Base-by-base conservation (phyloP, 2,329 filamentous ascomycete species). In the Penicillium sp. region DNA sequence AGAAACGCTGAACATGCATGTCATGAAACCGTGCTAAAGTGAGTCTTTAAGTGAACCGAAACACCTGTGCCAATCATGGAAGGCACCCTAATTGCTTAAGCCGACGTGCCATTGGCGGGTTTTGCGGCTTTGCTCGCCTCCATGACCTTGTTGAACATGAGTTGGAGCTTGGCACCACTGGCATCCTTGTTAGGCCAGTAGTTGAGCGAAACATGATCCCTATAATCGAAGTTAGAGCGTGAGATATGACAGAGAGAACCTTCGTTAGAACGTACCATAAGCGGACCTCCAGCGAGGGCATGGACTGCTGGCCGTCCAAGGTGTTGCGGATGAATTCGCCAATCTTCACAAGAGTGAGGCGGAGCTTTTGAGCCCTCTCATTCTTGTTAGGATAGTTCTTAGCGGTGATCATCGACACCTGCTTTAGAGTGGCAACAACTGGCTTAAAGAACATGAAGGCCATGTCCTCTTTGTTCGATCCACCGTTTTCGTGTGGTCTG, bases 141-240 rank as follows among this genome's bases (percentile, higher is more conserved):
- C 52, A 64, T 61, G 24, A 75, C 66, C 60, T 71, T 74, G 45
- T 71, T 61, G 56, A 73, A 75, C 71, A 75, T 74, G 47, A 67
- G 62, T 52, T 70, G 70, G 22, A 75, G 65, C 58, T 73, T 70
- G 16, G 62, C 50, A 27, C 71, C 71, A 52, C 66, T 68, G 31
- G 67, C 68, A 6, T 77, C 75, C 60, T 77, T 76, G 62, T 79
- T 78, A 14, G 77, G 75, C 76, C 77, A 79, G 57, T 78, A 77
- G 22, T 73, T 72, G 18, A 69, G 63, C 16, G 74, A 73, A 45
- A 77, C 76, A 58, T 76, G 77, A 51, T 75, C 72, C 77, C 77
- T 79, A 32, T 34, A 43, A 38, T 51, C 42, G 14, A 54, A 18
- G 59, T 76, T 57, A 74, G 66, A 49, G 58, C 39, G 21, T 55